Evolutionary conservation across 305 asterid genomes (phyloP).

Genomic region (Withania somnifera): DNA sequence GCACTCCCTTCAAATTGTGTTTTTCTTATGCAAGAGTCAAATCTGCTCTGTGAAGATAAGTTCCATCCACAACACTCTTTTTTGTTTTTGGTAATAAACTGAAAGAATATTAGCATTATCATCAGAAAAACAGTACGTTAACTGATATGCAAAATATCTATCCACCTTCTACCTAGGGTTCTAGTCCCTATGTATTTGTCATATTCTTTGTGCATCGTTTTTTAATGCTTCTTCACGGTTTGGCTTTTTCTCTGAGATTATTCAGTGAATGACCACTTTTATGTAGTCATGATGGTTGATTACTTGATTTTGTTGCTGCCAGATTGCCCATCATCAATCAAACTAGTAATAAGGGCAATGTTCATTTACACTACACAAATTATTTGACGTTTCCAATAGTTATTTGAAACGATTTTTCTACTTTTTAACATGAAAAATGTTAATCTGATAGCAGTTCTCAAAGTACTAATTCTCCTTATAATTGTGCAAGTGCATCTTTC

Average conservation of each 20-base stretch:
- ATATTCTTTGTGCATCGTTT: neutral
- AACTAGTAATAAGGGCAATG: neutral
- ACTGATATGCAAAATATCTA: neutral
- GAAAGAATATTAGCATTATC: neutral
- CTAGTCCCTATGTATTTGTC: neutral
- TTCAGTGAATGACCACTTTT: neutral
- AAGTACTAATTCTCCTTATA: neutral
- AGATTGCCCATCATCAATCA: neutral
- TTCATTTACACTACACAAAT: neutral
- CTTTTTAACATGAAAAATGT: neutral
- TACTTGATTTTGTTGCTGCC: neutral
- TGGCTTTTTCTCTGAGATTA: neutral
- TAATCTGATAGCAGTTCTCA: neutral
- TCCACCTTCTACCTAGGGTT: neutral
- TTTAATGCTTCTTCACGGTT: neutral
- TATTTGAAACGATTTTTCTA: neutral
- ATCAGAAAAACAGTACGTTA: neutral
- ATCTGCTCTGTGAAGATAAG: neutral
- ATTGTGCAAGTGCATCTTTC: neutral
- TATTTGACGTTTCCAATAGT: neutral
- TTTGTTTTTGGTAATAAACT: neutral
- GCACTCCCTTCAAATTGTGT: too few species aligned
- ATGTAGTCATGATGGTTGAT: neutral
- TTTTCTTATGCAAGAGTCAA: neutral
- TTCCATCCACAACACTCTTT: neutral